A percentile compares a stretch with the other conserved stretches of the same genome.
These are phyloP conservation scores for Metarhizium robertsii DNA, from an alignment of 2,329 filamentous ascomycete species.

Conservation along the genomic window DNA sequence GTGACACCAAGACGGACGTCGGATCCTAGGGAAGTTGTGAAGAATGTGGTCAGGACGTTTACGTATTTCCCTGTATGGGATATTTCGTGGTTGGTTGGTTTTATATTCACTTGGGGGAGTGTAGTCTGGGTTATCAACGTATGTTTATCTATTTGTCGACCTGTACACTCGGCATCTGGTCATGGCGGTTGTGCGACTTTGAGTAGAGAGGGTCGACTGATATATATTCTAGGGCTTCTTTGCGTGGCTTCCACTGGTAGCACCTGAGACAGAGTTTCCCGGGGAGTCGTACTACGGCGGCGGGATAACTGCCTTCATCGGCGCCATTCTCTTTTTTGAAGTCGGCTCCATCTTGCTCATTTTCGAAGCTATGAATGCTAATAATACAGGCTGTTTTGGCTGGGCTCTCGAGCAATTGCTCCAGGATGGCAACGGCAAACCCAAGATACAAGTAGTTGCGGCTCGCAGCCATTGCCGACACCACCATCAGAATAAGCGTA, in stretches of 20 bases:
- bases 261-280: constrained; percentile 42
- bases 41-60: constrained; percentile 25
- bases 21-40: constrained; percentile 14
- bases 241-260: constrained; percentile 48
- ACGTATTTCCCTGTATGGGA: constrained; percentile 30
- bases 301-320: constrained; percentile 56
- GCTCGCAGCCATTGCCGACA: constrained; percentile 14
- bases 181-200: background rate
- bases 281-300: constrained; percentile 44
- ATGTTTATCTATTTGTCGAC: constrained; percentile 31
- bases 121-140: constrained; percentile 6
- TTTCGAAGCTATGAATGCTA: constrained; percentile 61
- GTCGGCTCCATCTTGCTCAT: constrained; percentile 53
- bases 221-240: constrained; percentile 57
- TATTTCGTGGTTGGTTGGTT: constrained; percentile 31
- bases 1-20: constrained; percentile 13
- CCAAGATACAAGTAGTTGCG: constrained; percentile 4
- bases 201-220: background rate
- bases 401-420: constrained; percentile 52
- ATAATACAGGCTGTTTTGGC: constrained; percentile 55
- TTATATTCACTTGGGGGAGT: constrained; percentile 29
- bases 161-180: background rate
- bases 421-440: constrained; percentile 11
- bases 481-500: constrained; percentile 15
- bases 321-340: constrained; percentile 54